Evolutionary conservation across 306 rosid genomes (phyloP).

Genomic region (Pachyrhizus erosus): DNA sequence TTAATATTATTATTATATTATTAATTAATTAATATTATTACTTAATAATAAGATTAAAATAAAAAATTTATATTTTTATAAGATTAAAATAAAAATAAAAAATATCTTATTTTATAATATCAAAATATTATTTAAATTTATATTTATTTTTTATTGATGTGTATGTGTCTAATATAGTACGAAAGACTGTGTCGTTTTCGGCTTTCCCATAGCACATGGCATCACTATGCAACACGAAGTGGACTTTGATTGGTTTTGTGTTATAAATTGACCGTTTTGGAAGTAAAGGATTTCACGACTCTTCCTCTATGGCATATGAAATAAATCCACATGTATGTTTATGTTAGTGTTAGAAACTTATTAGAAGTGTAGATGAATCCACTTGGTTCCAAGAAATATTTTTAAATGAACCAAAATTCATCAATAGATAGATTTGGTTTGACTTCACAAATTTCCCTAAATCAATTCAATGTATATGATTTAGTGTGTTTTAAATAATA

Average conservation of each 20-base stretch:
- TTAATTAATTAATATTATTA: too few species aligned
- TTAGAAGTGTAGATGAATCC: neutral
- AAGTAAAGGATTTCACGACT: slow-evolving; percentile 36
- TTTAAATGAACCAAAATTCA: neutral
- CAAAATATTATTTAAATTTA: too few species aligned
- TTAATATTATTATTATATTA: too few species aligned
- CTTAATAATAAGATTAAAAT: too few species aligned
- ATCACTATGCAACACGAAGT: slow-evolving; percentile 33
- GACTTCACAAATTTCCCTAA: neutral
- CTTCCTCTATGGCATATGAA: neutral
- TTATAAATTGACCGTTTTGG: neutral
- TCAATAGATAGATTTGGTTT: neutral
- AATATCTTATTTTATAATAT: too few species aligned
- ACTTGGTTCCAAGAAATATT: neutral
- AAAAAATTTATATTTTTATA: too few species aligned
- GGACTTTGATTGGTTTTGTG: neutral
- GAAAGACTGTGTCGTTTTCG: slow-evolving; percentile 16
- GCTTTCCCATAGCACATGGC: neutral
- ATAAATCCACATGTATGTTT: neutral
- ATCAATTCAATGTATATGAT: too few species aligned
- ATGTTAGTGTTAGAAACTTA: neutral
- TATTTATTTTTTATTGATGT: too few species aligned
- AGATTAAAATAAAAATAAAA: too few species aligned
- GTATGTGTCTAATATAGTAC: too few species aligned
- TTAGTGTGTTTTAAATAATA: too few species aligned